Conservation (phyloP, 768 basidiomycete genomes). For the Lepiota venenata region DNA sequence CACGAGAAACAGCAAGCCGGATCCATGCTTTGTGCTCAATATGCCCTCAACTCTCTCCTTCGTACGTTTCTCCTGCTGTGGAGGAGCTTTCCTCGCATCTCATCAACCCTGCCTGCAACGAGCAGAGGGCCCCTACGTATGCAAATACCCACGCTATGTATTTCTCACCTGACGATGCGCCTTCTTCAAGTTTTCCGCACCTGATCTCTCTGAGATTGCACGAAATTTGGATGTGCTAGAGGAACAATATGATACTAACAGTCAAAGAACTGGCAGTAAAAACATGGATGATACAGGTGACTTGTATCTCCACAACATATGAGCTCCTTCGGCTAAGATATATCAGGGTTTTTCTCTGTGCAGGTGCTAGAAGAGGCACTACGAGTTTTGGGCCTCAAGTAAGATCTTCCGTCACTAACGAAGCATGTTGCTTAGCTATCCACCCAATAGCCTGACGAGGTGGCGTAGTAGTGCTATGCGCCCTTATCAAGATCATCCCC, state of each 20-base stretch:
- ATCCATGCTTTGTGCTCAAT: conserved; percentile 85
- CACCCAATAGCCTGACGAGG: conserved; percentile 56
- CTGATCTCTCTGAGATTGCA: conserved; percentile 77
- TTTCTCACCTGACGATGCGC: not conserved
- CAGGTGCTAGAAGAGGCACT: conserved; percentile 86
- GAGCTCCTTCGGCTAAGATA: not conserved
- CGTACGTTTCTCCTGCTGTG: conserved; percentile 44
- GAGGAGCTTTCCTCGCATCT: not conserved
- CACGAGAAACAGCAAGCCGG: conserved; percentile 77
- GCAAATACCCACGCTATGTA: conserved; percentile 10
- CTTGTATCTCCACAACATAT: not conserved
- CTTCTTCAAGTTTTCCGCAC: conserved; percentile 67
- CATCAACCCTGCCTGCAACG: conserved; percentile 12
- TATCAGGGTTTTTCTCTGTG: conserved; percentile 83
- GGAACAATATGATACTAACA: conserved; percentile 42
- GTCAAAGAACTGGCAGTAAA: conserved; percentile 48
- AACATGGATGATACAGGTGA: conserved; percentile 94
- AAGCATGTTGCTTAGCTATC: conserved; percentile 3
- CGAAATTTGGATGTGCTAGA: conserved; percentile 66
- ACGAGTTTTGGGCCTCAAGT: conserved; percentile 83
- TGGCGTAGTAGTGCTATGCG: conserved; percentile 87
- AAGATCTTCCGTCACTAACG: conserved; percentile 17
- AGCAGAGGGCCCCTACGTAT: conserved; percentile 42
- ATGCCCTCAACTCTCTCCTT: conserved; percentile 77
- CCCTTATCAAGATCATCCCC: conserved; percentile 68